phyloP scores from a whole-genome alignment of 2,329 filamentous ascomycete genomes.

The Orbilia oligospora region DNA sequence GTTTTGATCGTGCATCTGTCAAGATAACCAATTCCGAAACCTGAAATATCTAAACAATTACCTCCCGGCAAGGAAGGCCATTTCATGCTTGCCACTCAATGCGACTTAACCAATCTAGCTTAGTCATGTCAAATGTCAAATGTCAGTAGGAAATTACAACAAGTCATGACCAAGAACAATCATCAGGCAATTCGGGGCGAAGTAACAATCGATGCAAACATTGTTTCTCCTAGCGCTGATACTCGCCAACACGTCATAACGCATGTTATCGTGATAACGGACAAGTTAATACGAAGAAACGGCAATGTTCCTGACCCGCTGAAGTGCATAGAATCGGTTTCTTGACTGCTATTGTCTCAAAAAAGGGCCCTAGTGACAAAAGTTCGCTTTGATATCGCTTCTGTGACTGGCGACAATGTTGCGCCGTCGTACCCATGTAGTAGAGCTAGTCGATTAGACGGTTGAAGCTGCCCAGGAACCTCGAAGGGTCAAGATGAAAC shows the following conservation, averaged over 20 bases:
- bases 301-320: constrained; percentile 7
- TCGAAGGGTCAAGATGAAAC: constrained; percentile 33
- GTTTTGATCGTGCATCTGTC: not conserved
- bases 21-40: not conserved
- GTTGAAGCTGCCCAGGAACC: constrained; percentile 30
- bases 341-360: not conserved
- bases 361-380: not conserved
- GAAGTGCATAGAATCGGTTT: constrained; percentile 6
- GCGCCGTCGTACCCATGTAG: not conserved
- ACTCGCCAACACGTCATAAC: constrained; percentile 11
- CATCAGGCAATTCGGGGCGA: constrained; percentile 7
- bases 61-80: not conserved
- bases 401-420: constrained; percentile 15
- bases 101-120: too few species aligned
- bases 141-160: constrained; percentile 3
- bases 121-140: too few species aligned
- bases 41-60: not conserved
- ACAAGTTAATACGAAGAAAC: not conserved
- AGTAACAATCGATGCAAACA: constrained; percentile 21
- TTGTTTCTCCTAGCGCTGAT: constrained; percentile 43
- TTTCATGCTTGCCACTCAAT: not conserved
- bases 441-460: constrained; percentile 27
- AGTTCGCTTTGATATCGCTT: constrained; percentile 8
- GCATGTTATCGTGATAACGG: constrained; percentile 21
- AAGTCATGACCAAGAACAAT: not conserved